Conservation (phyloP, 257 asterid genomes). For the Solanum gandarillasii region DNA sequence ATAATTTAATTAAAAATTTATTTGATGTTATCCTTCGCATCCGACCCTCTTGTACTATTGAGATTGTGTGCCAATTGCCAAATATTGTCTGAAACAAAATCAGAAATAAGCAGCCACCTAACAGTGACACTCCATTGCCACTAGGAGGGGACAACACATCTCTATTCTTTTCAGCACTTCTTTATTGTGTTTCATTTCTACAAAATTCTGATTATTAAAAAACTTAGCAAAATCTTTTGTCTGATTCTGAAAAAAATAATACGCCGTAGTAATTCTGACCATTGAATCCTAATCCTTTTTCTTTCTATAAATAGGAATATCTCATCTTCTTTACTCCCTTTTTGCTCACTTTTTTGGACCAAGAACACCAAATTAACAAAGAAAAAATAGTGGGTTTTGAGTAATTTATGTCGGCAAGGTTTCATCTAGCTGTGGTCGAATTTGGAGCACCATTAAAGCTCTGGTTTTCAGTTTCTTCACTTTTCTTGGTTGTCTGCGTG, state of each 20-base stretch:
- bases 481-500: constrained; percentile 20
- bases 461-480: constrained; percentile 6
- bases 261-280: constrained; percentile 23
- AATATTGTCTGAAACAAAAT: background rate
- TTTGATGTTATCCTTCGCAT: rapidly evolving
- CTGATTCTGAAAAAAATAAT: constrained; percentile 7
- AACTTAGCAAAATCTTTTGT: constrained; percentile 11
- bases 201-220: background rate
- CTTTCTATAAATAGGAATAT: constrained; percentile 18
- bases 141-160: background rate
- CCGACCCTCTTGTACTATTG: background rate
- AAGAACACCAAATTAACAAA: constrained; percentile 1
- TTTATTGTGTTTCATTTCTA: background rate
- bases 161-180: no score
- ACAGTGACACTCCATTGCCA: background rate
- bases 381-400: constrained; percentile 4
- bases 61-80: constrained; percentile 20
- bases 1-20: no score
- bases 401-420: constrained; percentile 85
- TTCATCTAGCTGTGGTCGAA: constrained; percentile 27
- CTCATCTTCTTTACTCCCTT: constrained; percentile 23
- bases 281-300: constrained; percentile 41
- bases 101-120: background rate
- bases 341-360: constrained; percentile 1
- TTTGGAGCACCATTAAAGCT: constrained; percentile 49